These are phyloP conservation scores for Geosiphon pyriformis DNA, from an alignment of 192 early-diverging fungal genomes.

Conservation along the genomic window DNA sequence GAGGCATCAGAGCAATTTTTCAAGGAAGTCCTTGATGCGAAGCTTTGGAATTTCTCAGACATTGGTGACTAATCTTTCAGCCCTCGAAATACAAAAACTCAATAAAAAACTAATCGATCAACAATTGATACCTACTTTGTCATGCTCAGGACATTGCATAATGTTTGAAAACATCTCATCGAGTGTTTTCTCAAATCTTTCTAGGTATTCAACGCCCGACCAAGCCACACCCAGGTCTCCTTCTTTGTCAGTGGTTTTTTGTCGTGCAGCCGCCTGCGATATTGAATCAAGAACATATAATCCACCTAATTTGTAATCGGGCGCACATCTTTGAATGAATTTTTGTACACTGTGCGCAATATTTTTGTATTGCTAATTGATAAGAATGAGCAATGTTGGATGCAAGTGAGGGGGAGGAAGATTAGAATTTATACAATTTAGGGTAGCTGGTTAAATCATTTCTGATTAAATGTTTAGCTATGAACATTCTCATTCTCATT, in stretches of 20 bases:
- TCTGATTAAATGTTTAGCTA: background rate
- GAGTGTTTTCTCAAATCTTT: slow-evolving; percentile 36
- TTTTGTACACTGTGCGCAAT: slow-evolving; percentile 45
- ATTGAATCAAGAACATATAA: slow-evolving; percentile 60
- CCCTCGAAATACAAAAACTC: background rate
- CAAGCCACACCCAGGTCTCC: slow-evolving; percentile 20
- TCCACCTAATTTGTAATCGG: slow-evolving; percentile 54
- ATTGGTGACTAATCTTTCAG: background rate
- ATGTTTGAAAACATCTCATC: slow-evolving; percentile 39
- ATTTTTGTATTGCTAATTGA: slow-evolving; percentile 45
- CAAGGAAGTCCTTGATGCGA: too few species aligned
- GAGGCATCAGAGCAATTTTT: too few species aligned
- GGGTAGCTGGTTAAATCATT: background rate
- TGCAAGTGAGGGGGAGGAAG: background rate
- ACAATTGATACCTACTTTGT: slow-evolving; percentile 36
- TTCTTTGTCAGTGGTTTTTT: slow-evolving; percentile 31
- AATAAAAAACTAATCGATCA: background rate
- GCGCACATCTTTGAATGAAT: slow-evolving; percentile 46
- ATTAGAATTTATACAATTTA: background rate
- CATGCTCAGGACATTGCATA: slow-evolving; percentile 36
- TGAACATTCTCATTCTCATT: background rate
- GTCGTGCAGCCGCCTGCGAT: slow-evolving; percentile 39
- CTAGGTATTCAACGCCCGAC: slow-evolving; percentile 36
- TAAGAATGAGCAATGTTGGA: background rate
- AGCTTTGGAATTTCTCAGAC: background rate